Evolutionary conservation across 192 early-diverging fungal genomes (phyloP), one percentile per base, ranked within the genome.

Genomic region (Coemansia sp.): DNA sequence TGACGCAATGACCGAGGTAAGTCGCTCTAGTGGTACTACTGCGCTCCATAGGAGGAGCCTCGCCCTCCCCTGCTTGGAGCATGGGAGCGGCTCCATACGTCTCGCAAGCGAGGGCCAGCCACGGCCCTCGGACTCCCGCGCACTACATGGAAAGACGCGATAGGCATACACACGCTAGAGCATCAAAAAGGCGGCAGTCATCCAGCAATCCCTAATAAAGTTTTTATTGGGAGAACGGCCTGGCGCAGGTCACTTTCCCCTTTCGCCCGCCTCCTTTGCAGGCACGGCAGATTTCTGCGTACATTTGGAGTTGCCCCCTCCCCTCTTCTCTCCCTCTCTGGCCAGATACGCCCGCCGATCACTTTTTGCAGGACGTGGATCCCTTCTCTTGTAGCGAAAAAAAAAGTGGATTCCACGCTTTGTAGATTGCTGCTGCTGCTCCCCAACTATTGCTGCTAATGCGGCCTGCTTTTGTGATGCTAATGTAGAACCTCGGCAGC

Each of bases 1-100:
- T 57, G 10, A 42, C 56, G 24, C 55, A 38, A 73, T 73, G 71
- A 39, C 71, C 61, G 71, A 73, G 65, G 71, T 73, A 73, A 73
- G 71, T 60, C 26, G 48, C 26, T 26, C 39, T 26, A 43, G 21
- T 39, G 60, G n/a, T 16, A 3, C 40, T 45, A 45, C 28, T 45
- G 24, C 43, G 60, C 26, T 21, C 60, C 20, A 6, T 59, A 18
- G 10, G 3, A 13, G 18, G 34, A 13, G 16, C 51, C 26, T 7
- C 20, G 7, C n/a, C 38, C 18, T 11, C 34, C 35, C 5, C 13
- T 45, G 1, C 18, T 20, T 20, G 43, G 43, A 45, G 43, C 18
- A 21, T 45, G 43, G 31, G 43, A 45, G 43, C 43, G 18, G 20
- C 43, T 45, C 43, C 43, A 45, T 9, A 18, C n/a, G 16, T 16